Percentiles rank a stretch among this genome's conserved stretches.
Conservation (phyloP, 2,329 filamentous ascomycete genomes). For the Epichloe baconii region DNA sequence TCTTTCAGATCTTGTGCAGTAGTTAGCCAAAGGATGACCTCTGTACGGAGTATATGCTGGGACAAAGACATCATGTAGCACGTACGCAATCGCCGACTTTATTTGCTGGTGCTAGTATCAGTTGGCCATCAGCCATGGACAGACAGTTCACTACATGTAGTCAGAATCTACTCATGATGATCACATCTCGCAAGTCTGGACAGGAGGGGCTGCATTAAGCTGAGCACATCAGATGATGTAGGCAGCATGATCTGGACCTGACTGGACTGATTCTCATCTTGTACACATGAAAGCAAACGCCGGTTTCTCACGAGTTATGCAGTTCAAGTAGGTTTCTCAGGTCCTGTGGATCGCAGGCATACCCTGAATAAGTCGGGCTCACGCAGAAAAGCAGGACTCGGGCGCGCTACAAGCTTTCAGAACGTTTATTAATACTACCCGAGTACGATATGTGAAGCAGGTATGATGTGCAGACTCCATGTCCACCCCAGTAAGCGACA, state of each 20-base stretch:
- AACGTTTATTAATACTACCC: not conserved
- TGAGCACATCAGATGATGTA: too few relatives aligned
- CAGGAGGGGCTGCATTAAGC: too few relatives aligned
- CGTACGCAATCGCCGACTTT: too few relatives aligned
- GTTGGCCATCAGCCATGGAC: too few relatives aligned
- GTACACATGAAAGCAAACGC: too few relatives aligned
- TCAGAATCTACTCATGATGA: too few relatives aligned
- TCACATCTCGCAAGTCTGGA: too few relatives aligned
- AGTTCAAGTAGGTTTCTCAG: too few relatives aligned
- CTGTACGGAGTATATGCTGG: not conserved
- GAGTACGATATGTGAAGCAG: not conserved
- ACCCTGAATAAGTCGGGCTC: not conserved
- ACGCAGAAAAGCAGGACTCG: not conserved
- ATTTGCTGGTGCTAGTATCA: too few relatives aligned
- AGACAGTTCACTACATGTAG: too few relatives aligned
- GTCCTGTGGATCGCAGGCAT: not conserved
- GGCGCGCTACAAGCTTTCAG: not conserved
- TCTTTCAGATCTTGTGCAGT: constrained; percentile 11
- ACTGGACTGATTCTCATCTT: too few relatives aligned
- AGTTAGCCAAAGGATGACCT: not conserved
- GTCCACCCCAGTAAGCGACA: not conserved
- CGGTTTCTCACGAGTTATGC: not conserved
- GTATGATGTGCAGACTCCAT: not conserved
- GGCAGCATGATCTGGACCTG: too few relatives aligned
- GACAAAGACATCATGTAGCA: not conserved